These are phyloP conservation scores for Agrocybe praecox DNA, from an alignment of 768 basidiomycete genomes.

Conservation along the genomic window DNA sequence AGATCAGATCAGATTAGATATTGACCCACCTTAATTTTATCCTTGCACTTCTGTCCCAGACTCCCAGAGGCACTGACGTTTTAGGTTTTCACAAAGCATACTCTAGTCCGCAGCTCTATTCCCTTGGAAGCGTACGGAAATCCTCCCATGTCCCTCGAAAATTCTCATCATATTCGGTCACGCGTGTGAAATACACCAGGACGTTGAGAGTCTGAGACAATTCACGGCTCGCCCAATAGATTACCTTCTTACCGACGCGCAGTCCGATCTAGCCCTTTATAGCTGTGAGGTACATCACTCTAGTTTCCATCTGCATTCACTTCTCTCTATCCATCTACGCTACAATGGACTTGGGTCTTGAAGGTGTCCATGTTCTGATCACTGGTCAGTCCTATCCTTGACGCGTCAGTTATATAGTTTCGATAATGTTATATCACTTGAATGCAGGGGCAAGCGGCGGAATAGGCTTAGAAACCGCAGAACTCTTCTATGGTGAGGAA, in stretches of 20 bases:
- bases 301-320: too few species aligned
- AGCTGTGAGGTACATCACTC: background rate
- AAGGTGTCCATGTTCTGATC: slow-evolving; percentile 66
- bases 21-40: too few species aligned
- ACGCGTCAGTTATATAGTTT: background rate
- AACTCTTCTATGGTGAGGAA: slow-evolving; percentile 54
- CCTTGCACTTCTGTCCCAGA: too few species aligned
- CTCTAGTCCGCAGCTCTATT: background rate
- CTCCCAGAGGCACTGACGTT: too few species aligned
- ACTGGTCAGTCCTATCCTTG: slow-evolving; percentile 47
- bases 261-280: background rate
- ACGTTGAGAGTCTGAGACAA: too few species aligned
- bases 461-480: slow-evolving; percentile 67
- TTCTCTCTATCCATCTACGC: background rate
- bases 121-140: background rate
- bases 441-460: slow-evolving; percentile 70
- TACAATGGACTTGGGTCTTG: slow-evolving; percentile 57
- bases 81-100: background rate
- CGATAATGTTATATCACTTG: background rate
- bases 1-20: too few species aligned
- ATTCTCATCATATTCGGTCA: background rate
- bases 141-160: background rate
- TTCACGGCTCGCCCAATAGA: background rate
- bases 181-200: background rate
- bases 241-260: background rate